Evolutionary conservation across 192 early-diverging fungal genomes (phyloP).

Genomic region (Rhizophlyctis rosea): DNA sequence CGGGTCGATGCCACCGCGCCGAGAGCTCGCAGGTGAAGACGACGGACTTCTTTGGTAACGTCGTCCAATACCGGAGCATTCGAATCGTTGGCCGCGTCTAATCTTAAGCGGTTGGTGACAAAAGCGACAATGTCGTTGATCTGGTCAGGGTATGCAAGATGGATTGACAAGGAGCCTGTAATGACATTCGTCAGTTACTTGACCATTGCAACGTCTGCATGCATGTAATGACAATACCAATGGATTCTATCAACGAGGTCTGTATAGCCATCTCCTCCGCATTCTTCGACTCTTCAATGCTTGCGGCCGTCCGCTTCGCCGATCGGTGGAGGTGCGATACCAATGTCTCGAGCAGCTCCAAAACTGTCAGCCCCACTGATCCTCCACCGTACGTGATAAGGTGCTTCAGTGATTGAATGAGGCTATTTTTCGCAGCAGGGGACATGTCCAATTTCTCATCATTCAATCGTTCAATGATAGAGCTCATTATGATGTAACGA

Average conservation of each 20-base stretch:
- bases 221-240: no score
- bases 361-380: slow-evolving; percentile 23
- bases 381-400: slow-evolving; percentile 19
- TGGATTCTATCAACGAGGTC: slow-evolving; percentile 13
- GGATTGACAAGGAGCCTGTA: slow-evolving; percentile 15
- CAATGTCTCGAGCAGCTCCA: slow-evolving; percentile 35
- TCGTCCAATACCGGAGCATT: background rate
- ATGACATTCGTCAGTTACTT: background rate
- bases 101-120: slow-evolving; percentile 26
- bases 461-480: slow-evolving; percentile 27
- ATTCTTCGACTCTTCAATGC: background rate
- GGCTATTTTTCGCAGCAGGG: slow-evolving; percentile 7
- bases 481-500: slow-evolving; percentile 23
- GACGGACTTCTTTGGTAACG: background rate
- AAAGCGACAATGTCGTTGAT: slow-evolving; percentile 38
- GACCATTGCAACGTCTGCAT: no score
- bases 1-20: slow-evolving; percentile 9
- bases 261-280: slow-evolving; percentile 4
- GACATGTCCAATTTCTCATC: background rate
- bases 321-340: slow-evolving; percentile 9
- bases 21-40: slow-evolving; percentile 4
- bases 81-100: background rate
- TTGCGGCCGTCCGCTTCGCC: background rate
- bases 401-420: slow-evolving; percentile 13
- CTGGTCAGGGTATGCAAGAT: slow-evolving; percentile 36